Evolutionary conservation across 2,329 filamentous ascomycete genomes (phyloP).

Genomic region (Fusarium sp.): DNA sequence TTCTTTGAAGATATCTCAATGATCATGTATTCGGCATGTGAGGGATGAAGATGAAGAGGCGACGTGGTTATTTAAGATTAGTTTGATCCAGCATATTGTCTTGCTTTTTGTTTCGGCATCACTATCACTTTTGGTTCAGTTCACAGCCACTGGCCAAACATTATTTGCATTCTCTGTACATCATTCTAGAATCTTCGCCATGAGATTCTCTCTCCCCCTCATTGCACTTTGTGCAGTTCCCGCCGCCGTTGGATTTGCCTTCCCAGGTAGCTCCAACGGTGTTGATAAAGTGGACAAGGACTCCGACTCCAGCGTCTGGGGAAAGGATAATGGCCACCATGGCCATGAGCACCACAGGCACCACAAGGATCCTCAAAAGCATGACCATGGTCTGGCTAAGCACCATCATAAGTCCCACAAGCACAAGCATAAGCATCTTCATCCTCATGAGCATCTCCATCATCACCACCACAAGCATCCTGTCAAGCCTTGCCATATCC

Average conservation of each 20-base stretch:
- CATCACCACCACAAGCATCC: constrained; percentile 30
- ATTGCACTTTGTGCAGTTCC: constrained; percentile 38
- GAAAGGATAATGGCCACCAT: background rate
- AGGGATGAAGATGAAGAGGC: no score
- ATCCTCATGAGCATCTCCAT: constrained; percentile 25
- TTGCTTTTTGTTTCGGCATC: background rate
- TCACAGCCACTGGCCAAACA: background rate
- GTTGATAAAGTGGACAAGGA: background rate
- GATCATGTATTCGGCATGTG: background rate
- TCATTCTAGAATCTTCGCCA: constrained; percentile 6
- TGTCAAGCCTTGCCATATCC: constrained; percentile 23
- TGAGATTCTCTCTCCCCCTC: constrained; percentile 40
- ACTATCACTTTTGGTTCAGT: background rate
- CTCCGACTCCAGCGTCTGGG: background rate
- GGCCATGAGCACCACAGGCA: background rate
- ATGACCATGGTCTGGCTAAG: constrained; percentile 13
- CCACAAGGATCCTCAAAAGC: constrained; percentile 8
- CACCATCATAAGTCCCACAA: constrained; percentile 26
- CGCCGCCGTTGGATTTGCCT: constrained; percentile 8
- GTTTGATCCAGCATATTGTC: background rate
- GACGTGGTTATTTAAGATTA: constrained; percentile 19
- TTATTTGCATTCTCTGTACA: background rate
- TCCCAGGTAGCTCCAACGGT: background rate
- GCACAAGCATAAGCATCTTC: constrained; percentile 24
- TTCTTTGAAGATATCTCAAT: background rate